Evolutionary conservation across 257 asterid genomes (phyloP), one percentile per base, ranked within the genome.

Genomic region (Handroanthus guayacan): DNA sequence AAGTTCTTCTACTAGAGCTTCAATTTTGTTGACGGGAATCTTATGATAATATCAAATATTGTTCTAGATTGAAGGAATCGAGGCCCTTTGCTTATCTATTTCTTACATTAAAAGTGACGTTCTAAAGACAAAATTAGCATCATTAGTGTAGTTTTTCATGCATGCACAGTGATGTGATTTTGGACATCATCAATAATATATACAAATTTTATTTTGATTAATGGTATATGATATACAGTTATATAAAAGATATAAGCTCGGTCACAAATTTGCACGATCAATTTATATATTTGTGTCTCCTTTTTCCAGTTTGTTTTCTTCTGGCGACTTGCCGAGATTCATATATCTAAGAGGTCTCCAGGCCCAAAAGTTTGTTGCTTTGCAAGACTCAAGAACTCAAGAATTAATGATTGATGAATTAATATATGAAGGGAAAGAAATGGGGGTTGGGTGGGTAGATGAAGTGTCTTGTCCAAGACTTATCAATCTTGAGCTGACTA

Each of bases 291-390:
- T 4, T 16, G 4, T 13, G 10, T 34, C 34, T 47, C 18, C n/a
- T 3, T 44, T 17, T 43, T 31, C 51, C 62, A 45, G 5, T 62
- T 48, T 62, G 39, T 70, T 64, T 75, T 2, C 60, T 62, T 61
- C 44, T 17, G 14, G 50, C 75, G 70, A 80, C 71, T 80, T 75
- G 84, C 67, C 38, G 7, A 54, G 71, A 75, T 75, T 62, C 52
- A 39, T 63, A 75, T 14, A 5, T 13, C 7, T 63, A 34, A 13
- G 47, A 63, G 31, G 31, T 25, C 31, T 25, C 31, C 31, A 25
- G 31, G 17, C 39, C 57, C 67, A 71, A n/a, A 9, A 9, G 31
- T 10, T 41, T 13, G 12, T 76, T 36, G 17, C 37, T 69, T 68
- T n/a, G 41, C 65, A 69, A 52, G 71, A 58, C 36, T 67, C 18